Percentiles rank a stretch among this genome's conserved stretches.
phyloP scores from a whole-genome alignment of 2,329 filamentous ascomycete genomes.

The Sarocladium kiliense region DNA sequence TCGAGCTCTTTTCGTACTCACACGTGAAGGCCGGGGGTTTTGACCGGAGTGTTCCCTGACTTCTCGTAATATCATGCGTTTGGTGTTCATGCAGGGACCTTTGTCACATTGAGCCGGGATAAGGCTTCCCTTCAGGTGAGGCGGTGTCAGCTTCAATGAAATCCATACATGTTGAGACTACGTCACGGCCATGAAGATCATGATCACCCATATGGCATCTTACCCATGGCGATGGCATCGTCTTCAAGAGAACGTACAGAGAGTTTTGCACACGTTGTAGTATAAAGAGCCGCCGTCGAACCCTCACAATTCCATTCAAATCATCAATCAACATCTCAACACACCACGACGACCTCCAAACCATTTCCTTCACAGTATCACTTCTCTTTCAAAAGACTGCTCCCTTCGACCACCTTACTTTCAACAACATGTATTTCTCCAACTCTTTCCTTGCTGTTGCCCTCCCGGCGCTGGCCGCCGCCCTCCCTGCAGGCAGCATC shows the following conservation, averaged over 20 bases:
- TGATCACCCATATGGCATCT: background rate
- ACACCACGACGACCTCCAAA: background rate
- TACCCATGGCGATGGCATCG: background rate
- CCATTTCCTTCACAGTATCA: background rate
- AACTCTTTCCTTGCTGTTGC: background rate
- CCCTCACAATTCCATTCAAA: background rate
- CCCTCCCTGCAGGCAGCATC: background rate
- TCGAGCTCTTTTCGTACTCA: too few species aligned
- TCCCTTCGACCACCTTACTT: background rate
- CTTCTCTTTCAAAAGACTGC: background rate
- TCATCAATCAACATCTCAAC: background rate
- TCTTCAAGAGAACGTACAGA: background rate
- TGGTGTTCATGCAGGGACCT: too few species aligned
- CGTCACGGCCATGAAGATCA: background rate
- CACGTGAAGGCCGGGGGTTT: too few species aligned
- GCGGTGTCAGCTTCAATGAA: too few species aligned
- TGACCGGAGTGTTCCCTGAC: too few species aligned
- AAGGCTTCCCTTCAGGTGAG: too few species aligned
- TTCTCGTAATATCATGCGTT: too few species aligned
- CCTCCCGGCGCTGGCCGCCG: background rate
- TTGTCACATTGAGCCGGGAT: too few species aligned
- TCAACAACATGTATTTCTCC: background rate
- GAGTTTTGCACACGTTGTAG: background rate
- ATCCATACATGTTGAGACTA: background rate
- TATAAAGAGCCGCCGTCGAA: background rate